Conservation (phyloP, 139 green algal genomes). For the Tetradesmus obliquus region DNA sequence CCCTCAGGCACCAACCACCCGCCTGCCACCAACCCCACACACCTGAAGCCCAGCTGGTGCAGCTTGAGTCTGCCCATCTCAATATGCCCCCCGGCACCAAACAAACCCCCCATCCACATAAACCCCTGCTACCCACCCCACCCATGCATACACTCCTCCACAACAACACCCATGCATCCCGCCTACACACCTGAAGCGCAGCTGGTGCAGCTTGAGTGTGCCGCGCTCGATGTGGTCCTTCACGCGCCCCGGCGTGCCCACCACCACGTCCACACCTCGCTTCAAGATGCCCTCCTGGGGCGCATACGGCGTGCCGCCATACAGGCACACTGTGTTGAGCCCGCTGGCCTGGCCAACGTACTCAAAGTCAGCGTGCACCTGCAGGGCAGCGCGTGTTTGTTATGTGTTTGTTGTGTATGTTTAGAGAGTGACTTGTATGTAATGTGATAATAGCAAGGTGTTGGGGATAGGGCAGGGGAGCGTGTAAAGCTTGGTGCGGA, state of each 20-base stretch:
- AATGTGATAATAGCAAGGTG: no score
- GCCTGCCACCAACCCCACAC: no score
- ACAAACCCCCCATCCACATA: no score
- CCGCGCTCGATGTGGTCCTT: conserved; percentile 96
- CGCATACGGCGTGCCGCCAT: conserved; percentile 91
- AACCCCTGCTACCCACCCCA: background rate
- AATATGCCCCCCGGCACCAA: no score
- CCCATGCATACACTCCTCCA: background rate
- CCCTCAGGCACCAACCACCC: no score
- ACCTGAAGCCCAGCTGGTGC: no score
- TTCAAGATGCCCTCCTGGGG: conserved; percentile 67
- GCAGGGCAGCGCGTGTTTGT: background rate
- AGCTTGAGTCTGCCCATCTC: no score
- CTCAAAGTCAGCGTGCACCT: conserved; percentile 95
- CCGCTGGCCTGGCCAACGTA: conserved; percentile 78
- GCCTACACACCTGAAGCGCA: conserved; percentile 38
- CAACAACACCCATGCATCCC: background rate
- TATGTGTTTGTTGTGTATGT: background rate
- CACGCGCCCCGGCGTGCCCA: conserved; percentile 94
- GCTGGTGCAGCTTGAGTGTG: conserved; percentile 80
- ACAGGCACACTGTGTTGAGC: conserved; percentile 90
- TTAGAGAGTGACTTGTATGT: no score
- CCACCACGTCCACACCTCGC: conserved; percentile 95
- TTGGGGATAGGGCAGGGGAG: no score
- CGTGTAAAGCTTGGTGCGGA: no score